phyloP scores from a whole-genome alignment of 1,139 yeast species.

The Suhomyces bokatorum region DNA sequence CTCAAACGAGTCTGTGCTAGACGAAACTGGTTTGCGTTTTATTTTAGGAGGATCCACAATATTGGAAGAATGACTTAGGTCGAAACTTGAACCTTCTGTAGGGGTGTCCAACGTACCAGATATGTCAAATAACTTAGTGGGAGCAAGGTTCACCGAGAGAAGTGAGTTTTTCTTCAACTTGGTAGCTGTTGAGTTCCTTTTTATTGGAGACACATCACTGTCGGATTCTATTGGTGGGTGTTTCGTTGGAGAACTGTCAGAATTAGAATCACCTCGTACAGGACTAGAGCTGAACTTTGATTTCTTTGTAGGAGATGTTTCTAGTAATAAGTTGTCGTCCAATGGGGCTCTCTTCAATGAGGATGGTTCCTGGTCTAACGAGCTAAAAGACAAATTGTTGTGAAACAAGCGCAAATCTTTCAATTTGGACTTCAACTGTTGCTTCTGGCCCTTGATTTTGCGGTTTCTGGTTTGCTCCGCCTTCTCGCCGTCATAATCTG shows the following conservation, averaged over 20 bases:
- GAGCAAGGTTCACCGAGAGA: not conserved
- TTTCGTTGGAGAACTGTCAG: slow-evolving; percentile 18
- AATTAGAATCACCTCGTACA: slow-evolving; percentile 5
- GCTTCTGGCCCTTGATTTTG: slow-evolving; percentile 19
- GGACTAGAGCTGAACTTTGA: slow-evolving; percentile 8
- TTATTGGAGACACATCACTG: slow-evolving; percentile 8
- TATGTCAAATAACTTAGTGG: slow-evolving; percentile 1
- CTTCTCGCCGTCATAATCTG: slow-evolving; percentile 12
- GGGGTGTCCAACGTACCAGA: slow-evolving; percentile 1
- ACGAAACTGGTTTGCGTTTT: slow-evolving; percentile 1
- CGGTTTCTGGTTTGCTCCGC: slow-evolving; percentile 22
- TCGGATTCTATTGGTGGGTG: slow-evolving; percentile 1
- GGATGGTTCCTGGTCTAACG: not conserved
- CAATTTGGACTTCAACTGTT: slow-evolving; percentile 22
- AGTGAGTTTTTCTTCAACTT: not conserved
- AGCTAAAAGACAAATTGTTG: slow-evolving; percentile 2
- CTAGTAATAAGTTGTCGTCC: slow-evolving; percentile 29
- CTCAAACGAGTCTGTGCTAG: slow-evolving; percentile 17
- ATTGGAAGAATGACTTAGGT: slow-evolving; percentile 4
- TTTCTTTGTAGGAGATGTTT: slow-evolving; percentile 35
- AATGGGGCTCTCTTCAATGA: slow-evolving; percentile 5
- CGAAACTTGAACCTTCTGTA: slow-evolving; percentile 5
- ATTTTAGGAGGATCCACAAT: not conserved
- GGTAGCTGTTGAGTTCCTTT: not conserved
- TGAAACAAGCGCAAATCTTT: slow-evolving; percentile 22